phyloP scores from a whole-genome alignment of 495 filamentous ascomycete species.

The Chaetomium tenue region DNA sequence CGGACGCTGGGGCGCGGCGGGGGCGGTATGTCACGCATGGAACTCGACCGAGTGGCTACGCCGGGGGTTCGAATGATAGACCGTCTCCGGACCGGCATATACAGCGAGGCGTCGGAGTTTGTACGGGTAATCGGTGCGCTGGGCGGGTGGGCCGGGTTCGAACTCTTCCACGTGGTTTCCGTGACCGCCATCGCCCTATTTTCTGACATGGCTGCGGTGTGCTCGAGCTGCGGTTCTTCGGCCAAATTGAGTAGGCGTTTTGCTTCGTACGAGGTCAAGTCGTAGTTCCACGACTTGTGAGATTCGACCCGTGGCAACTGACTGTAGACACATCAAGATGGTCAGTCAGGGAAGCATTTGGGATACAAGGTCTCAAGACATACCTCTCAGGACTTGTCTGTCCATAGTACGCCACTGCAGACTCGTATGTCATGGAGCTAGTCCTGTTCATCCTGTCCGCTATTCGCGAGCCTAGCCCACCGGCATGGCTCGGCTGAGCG shows the following conservation, averaged over 20 bases:
- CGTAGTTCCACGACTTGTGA: slow-evolving; percentile 44
- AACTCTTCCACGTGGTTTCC: slow-evolving; percentile 40
- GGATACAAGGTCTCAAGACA: background rate
- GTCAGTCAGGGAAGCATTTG: slow-evolving; percentile 19
- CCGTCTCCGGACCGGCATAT: slow-evolving; percentile 48
- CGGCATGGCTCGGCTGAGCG: slow-evolving; percentile 22
- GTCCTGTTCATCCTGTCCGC: slow-evolving; percentile 29
- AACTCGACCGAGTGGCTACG: slow-evolving; percentile 44
- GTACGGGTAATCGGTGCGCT: slow-evolving; percentile 36
- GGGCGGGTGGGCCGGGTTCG: slow-evolving; percentile 36
- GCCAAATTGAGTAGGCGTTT: slow-evolving; percentile 43
- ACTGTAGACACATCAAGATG: slow-evolving; percentile 18
- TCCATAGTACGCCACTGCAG: slow-evolving; percentile 34
- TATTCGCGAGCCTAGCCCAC: slow-evolving; percentile 23
- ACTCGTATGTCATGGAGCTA: slow-evolving; percentile 40
- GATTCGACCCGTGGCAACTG: slow-evolving; percentile 30
- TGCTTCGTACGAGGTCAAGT: slow-evolving; percentile 44
- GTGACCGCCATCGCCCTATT: slow-evolving; percentile 37
- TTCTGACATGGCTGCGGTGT: slow-evolving; percentile 37
- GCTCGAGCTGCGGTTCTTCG: slow-evolving; percentile 39
- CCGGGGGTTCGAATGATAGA: slow-evolving; percentile 50
- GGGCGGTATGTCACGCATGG: slow-evolving; percentile 20
- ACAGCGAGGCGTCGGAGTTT: slow-evolving; percentile 47
- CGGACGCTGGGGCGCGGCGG: slow-evolving; percentile 32
- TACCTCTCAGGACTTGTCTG: slow-evolving; percentile 30